A percentile compares a stretch with the other conserved stretches of the same genome.
These are phyloP conservation scores for Aspergillus cavernicola DNA, from an alignment of 495 filamentous ascomycete genomes.

Conservation along the genomic window DNA sequence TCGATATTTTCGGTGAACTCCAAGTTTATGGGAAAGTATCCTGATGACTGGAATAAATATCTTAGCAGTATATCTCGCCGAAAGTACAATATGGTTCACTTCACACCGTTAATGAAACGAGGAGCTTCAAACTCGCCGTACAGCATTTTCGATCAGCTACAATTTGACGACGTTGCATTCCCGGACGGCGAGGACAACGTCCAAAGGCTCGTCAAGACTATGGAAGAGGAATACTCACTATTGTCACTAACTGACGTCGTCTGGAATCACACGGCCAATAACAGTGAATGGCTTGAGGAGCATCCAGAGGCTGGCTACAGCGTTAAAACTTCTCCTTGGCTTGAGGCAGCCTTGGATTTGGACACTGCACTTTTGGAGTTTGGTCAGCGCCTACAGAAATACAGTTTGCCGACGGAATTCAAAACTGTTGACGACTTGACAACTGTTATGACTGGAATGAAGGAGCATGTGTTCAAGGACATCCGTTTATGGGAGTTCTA, in stretches of 20 bases:
- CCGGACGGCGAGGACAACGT: slow-evolving; percentile 86
- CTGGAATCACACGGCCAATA: slow-evolving; percentile 96
- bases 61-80: slow-evolving; percentile 79
- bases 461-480: slow-evolving; percentile 69
- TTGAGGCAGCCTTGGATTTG: slow-evolving; percentile 81
- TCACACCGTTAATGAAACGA: slow-evolving; percentile 86
- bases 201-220: slow-evolving; percentile 65
- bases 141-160: slow-evolving; percentile 88
- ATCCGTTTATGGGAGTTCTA: slow-evolving; percentile 93
- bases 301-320: slow-evolving; percentile 98
- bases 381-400: slow-evolving; percentile 58
- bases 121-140: slow-evolving; percentile 94
- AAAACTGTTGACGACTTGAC: slow-evolving; percentile 69
- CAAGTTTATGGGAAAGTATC: slow-evolving; percentile 95
- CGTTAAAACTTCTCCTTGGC: slow-evolving; percentile 85
- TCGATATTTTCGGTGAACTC: slow-evolving; percentile 93
- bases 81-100: slow-evolving; percentile 99
- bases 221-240: slow-evolving; percentile 81
- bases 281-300: slow-evolving; percentile 89
- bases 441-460: slow-evolving; percentile 78
- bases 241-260: slow-evolving; percentile 94
- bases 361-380: slow-evolving; percentile 82
- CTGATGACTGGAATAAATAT: slow-evolving; percentile 83
- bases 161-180: slow-evolving; percentile 79
- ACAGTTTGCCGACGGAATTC: slow-evolving; percentile 72